Evolutionary conservation across 1,284 basidiomycete genomes (phyloP), one percentile per base, ranked within the genome.

Genomic region (Puccinia triticina): DNA sequence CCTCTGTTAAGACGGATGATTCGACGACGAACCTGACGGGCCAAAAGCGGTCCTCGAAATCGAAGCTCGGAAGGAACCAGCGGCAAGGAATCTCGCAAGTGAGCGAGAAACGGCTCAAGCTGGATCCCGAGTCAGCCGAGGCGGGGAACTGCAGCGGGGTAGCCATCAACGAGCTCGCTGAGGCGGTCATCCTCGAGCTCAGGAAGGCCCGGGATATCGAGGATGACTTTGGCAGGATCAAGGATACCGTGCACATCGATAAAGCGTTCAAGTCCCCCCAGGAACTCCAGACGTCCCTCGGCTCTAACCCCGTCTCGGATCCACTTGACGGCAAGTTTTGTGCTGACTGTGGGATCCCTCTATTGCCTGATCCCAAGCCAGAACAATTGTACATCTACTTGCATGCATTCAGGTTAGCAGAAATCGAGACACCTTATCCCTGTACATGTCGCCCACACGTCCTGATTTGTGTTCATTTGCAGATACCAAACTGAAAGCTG

Each of bases 371-470:
- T 87, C 95, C 95, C 0, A 91, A 91, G 85, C 94, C 94, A 1
- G 93, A 95, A 87, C 91, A 91, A 83, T 88, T 97, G 82, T 97
- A 94, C 87, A 98, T 98, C 84, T 98, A 95, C 88, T 88, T 98
- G 85, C 95, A 98, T 86, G 95, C 95, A 16, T 88, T 93, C 85
- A 89, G 91, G 85, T 97, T 95, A 74, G 73, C 75, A 37, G 34
- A 10, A 16, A 57, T 57, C 40, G 14, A 29, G 2, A 76, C 32
- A 64, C 43, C 50, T 34, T 11, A 61, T 46, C 10, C 7, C 32
- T 29, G 1, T 21, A 26, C 46, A 7, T 37, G 16, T 48, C 23
- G 21, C 37, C 34, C 18, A 21, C 16, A 16, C 46, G 21, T 18
- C 12, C 18, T 37, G 21, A 29, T 46, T 8, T 34, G 32, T 29